Conservation (phyloP, 208 protist species). For the Phytomonas sp. region DNA sequence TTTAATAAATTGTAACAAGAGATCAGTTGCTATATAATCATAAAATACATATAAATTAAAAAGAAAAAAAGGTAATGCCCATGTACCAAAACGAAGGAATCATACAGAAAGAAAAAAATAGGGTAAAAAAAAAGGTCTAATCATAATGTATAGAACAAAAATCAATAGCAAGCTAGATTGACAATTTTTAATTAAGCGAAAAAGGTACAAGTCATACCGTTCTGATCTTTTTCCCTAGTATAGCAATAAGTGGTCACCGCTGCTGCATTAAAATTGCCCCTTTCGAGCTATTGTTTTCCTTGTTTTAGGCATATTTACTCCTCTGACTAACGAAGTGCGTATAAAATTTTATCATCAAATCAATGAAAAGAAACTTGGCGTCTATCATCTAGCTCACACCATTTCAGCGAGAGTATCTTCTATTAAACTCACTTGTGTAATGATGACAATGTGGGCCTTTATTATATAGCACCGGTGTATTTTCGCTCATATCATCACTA, state of each 20-base stretch:
- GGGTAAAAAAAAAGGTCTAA: constrained; percentile 5
- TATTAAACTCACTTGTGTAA: neutral
- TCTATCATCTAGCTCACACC: neutral
- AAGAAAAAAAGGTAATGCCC: constrained; percentile 2
- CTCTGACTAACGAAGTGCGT: neutral
- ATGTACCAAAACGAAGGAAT: constrained; percentile 3
- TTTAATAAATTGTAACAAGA: neutral
- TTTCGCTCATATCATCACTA: constrained; percentile 15
- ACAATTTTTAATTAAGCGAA: neutral
- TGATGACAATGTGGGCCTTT: neutral
- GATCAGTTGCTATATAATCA: neutral
- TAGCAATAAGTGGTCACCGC: neutral
- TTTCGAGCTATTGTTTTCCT: neutral
- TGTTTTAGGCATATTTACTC: constrained; percentile 2
- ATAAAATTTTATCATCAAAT: neutral
- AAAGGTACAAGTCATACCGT: neutral
- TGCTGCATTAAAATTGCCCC: neutral
- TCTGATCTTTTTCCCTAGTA: neutral
- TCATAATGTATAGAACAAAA: constrained; percentile 6
- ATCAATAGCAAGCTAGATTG: neutral
- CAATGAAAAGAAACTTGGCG: neutral
- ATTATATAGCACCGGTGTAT: neutral
- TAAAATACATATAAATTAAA: neutral
- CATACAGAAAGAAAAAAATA: constrained; percentile 8
- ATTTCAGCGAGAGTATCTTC: neutral